Percentiles rank a stretch among this genome's conserved stretches.
These are phyloP conservation scores for Paraurostyla sp. DNA, from an alignment of 73 alveolate species.

Conservation along the genomic window DNA sequence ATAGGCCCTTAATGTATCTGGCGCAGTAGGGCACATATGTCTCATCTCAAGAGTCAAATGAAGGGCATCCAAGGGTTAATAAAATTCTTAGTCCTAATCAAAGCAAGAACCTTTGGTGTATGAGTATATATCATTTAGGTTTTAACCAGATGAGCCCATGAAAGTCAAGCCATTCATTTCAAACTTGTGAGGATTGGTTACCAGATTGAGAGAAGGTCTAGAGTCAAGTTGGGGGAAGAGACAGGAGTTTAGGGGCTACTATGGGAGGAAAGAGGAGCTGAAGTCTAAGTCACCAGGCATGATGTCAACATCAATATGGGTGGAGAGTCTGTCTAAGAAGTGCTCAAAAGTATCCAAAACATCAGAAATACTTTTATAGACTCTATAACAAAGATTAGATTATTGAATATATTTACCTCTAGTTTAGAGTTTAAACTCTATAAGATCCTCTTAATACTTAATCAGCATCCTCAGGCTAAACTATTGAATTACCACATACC, in stretches of 20 bases:
- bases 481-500: conserved; percentile 70
- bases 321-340: conserved; percentile 35
- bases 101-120: conserved; percentile 2
- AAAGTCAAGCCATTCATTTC: conserved; percentile 58
- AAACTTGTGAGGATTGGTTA: conserved; percentile 75
- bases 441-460: conserved; percentile 73
- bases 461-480: conserved; percentile 65
- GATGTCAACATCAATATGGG: conserved; percentile 55
- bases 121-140: conserved; percentile 52
- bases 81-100: not conserved
- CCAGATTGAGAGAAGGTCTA: not conserved
- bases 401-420: not conserved
- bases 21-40: conserved; percentile 77
- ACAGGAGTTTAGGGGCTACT: conserved; percentile 63
- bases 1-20: conserved; percentile 71
- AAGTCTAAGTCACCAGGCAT: conserved; percentile 78
- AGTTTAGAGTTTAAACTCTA: conserved; percentile 64
- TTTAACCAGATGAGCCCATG: conserved; percentile 70
- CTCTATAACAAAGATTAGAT: conserved; percentile 13
- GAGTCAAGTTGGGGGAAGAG: conserved; percentile 53
- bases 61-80: conserved; percentile 35
- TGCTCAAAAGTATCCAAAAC: conserved; percentile 66
- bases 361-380: conserved; percentile 42
- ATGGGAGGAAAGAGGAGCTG: conserved; percentile 63
- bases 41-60: conserved; percentile 30